These are phyloP conservation scores for Cercospora janseana DNA, from an alignment of 2,329 filamentous ascomycete species.

Conservation along the genomic window DNA sequence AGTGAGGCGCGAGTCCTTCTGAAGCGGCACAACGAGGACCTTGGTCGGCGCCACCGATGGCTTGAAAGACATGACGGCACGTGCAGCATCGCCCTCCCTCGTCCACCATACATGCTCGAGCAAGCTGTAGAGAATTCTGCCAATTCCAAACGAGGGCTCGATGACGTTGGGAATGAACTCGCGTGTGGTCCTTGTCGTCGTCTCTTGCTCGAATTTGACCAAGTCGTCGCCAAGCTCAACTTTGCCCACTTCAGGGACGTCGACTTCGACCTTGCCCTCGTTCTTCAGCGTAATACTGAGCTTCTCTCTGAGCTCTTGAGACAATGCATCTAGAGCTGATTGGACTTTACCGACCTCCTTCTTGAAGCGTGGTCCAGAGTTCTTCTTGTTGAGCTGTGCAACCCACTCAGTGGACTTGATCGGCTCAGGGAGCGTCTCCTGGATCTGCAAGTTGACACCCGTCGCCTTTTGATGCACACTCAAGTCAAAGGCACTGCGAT, in stretches of 20 bases:
- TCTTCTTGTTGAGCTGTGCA: slow-evolving; percentile 87
- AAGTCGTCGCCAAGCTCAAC: slow-evolving; percentile 78
- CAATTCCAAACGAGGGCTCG: slow-evolving; percentile 96
- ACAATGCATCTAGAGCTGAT: slow-evolving; percentile 69
- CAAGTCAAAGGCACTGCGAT: slow-evolving; percentile 91
- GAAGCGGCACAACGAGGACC: slow-evolving; percentile 87
- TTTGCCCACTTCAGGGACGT: slow-evolving; percentile 66
- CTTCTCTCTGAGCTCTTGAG: slow-evolving; percentile 78
- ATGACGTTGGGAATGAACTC: slow-evolving; percentile 87
- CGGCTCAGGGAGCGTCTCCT: slow-evolving; percentile 76
- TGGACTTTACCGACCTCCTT: slow-evolving; percentile 88
- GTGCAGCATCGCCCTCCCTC: slow-evolving; percentile 76
- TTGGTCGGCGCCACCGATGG: slow-evolving; percentile 86
- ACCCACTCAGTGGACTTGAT: slow-evolving; percentile 82
- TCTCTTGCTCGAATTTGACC: slow-evolving; percentile 79
- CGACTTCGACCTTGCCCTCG: slow-evolving; percentile 71
- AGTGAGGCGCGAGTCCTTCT: slow-evolving; percentile 74
- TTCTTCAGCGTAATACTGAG: slow-evolving; percentile 71
- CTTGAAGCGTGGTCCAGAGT: slow-evolving; percentile 92
- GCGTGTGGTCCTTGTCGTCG: slow-evolving; percentile 75
- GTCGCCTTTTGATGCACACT: slow-evolving; percentile 92
- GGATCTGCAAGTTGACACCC: slow-evolving; percentile 78
- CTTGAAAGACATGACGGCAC: slow-evolving; percentile 74
- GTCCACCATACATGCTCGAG: slow-evolving; percentile 97
- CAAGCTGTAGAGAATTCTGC: slow-evolving; percentile 86